These are phyloP conservation scores for Artomyces pyxidatus DNA, from an alignment of 768 basidiomycete genomes.

Conservation along the genomic window DNA sequence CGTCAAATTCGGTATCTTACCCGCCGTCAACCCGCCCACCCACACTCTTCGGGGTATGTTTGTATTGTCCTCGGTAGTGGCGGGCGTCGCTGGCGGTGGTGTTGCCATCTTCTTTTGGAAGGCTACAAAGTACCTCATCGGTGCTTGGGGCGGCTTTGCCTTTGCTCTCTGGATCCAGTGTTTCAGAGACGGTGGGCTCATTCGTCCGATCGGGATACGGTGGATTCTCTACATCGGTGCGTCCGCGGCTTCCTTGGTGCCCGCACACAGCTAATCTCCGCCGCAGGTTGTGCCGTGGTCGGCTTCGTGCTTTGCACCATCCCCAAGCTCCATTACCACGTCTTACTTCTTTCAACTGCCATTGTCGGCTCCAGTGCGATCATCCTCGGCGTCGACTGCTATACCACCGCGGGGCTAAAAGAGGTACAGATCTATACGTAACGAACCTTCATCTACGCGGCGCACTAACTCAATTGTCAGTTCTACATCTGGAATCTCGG, in stretches of 20 bases:
- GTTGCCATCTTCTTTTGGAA: conserved; percentile 92
- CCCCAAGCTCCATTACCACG: conserved; percentile 80
- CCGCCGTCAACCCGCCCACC: conserved; percentile 75
- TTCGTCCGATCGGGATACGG: conserved; percentile 65
- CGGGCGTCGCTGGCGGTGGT: conserved; percentile 78
- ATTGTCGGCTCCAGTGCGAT: conserved; percentile 87
- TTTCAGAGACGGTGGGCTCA: conserved; percentile 75
- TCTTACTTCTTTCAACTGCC: conserved; percentile 80
- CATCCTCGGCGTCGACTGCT: conserved; percentile 92
- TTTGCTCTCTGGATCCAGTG: conserved; percentile 84
- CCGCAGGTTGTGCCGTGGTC: conserved; percentile 56
- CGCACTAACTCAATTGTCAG: conserved; percentile 30
- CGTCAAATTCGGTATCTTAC: conserved; percentile 77
- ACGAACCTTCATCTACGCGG: conserved; percentile 4
- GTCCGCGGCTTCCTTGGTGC: conserved; percentile 15
- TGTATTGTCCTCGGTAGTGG: conserved; percentile 71
- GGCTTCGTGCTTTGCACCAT: conserved; percentile 82
- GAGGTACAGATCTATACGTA: too few species aligned
- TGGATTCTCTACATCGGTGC: conserved; percentile 88
- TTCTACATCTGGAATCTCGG: conserved; percentile 97
- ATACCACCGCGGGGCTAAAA: conserved; percentile 84
- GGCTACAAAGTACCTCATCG: conserved; percentile 73
- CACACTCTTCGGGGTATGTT: conserved; percentile 82
- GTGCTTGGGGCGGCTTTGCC: conserved; percentile 83
- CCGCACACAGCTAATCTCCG: conserved; percentile 17